Base-by-base conservation (phyloP, 2,329 filamentous ascomycete genomes). In the Trichoderma sp. region DNA sequence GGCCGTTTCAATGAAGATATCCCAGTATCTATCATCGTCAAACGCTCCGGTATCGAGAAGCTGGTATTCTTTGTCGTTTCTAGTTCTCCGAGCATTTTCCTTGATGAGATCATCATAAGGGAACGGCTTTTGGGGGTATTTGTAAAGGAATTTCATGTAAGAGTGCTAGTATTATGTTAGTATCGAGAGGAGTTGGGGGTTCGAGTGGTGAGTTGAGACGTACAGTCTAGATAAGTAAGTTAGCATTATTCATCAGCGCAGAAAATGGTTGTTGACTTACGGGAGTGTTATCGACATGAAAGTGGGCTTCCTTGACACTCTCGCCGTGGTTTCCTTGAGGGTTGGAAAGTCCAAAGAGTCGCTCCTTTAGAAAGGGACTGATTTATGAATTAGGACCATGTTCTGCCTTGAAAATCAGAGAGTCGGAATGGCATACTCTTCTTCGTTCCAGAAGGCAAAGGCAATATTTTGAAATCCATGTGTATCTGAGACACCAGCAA, bases 141-240 rank as follows among this genome's bases (percentile, higher is more conserved):
- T 98, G 88, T 98, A 98, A 76, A 98, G 91, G 79, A 91, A 97
- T 82, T 98, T 98, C 95, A 98, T 98, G 85, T 98, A 98, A 32
- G 95, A 97, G 82, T 98, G 95, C 93, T 95, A 80, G 34, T 71
- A 2, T 11, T 68, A 28, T 71, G 72, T 73, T 78, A 74, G 76
- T 68, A 71, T 47, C 43, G n/a, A 23, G 23, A 39, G 9, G 32
- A 23, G 9, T 28, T 57, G 15, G 23, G 53, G 26, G 55, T 64
- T 68, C 66, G 63, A 43, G 57, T 28, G 62, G 73, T 77, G 26
- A 57, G 71, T 73, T 23, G 53, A 17, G 50, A 57, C 80, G 78
- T 84, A 86, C 84, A 77, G 85, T 86, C 85, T 87, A 74, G 55
- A 4, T n/a, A 11, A 6, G 9, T 57, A 23, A 68, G 66, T 69